These are phyloP conservation scores for Scenedesmus sp. DNA, from an alignment of 163 green algal genomes.

Conservation along the genomic window DNA sequence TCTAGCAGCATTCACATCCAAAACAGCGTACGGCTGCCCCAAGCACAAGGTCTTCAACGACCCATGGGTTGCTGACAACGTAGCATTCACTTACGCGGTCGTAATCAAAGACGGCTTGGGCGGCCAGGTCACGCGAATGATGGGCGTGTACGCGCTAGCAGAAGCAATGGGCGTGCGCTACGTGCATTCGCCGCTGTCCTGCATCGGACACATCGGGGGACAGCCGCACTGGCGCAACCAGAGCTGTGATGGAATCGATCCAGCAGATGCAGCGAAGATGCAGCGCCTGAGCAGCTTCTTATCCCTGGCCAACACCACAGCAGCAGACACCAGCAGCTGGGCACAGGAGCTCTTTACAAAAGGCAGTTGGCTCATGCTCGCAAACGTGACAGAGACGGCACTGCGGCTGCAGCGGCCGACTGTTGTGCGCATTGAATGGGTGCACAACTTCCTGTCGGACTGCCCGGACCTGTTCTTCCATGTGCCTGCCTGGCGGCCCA, in stretches of 20 bases:
- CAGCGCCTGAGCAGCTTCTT: background rate
- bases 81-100: constrained; percentile 5
- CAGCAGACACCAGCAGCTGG: constrained; percentile 10
- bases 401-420: background rate
- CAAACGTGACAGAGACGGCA: background rate
- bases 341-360: background rate
- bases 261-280: background rate
- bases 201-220: constrained; percentile 32
- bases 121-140: constrained; percentile 9
- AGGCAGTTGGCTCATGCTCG: constrained; percentile 22
- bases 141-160: constrained; percentile 20
- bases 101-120: constrained; percentile 26
- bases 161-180: constrained; percentile 6
- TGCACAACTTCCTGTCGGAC: constrained; percentile 12
- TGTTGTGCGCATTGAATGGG: constrained; percentile 14
- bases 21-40: constrained; percentile 20
- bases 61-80: constrained; percentile 21
- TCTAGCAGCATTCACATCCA: background rate
- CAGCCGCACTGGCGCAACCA: background rate
- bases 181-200: constrained; percentile 14
- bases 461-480: constrained; percentile 43
- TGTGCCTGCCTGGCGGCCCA: constrained; percentile 18
- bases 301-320: background rate
- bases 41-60: constrained; percentile 11
- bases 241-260: background rate